Percentiles rank a stretch among this genome's conserved stretches.
Conservation (phyloP, 2,329 filamentous ascomycete species). For the Aplosporella prunicola region DNA sequence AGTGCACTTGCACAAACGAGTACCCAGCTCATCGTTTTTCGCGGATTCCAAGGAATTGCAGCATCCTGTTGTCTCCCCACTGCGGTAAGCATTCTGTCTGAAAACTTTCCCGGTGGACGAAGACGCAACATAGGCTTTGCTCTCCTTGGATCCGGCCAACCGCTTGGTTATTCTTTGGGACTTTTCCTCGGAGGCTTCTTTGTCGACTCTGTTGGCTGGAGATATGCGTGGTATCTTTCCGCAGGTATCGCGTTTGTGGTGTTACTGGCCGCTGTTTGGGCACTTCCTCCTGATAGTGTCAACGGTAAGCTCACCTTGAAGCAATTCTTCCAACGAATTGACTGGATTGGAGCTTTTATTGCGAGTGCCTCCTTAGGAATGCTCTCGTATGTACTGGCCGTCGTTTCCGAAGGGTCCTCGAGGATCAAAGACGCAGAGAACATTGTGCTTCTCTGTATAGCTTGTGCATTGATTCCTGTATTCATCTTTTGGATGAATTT, state of each 20-base stretch:
- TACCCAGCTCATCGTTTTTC: constrained; percentile 38
- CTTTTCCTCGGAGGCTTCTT: constrained; percentile 44
- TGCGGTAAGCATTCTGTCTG: constrained; percentile 41
- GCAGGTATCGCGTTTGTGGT: constrained; percentile 36
- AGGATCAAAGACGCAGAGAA: neutral
- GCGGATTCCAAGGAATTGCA: constrained; percentile 37
- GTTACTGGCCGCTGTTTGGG: constrained; percentile 30
- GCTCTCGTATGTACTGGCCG: constrained; percentile 1
- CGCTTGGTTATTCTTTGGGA: constrained; percentile 44
- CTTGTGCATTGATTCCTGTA: constrained; percentile 33
- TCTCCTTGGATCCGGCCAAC: constrained; percentile 41
- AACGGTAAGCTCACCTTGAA: neutral
- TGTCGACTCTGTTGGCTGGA: constrained; percentile 41
- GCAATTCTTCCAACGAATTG: neutral
- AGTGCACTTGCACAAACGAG: constrained; percentile 30
- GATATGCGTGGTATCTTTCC: constrained; percentile 42
- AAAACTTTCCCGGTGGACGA: constrained; percentile 36
- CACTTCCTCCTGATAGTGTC: neutral
- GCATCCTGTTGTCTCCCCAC: constrained; percentile 41
- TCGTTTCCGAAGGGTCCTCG: neutral
- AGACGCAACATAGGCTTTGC: constrained; percentile 44
- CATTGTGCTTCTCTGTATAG: constrained; percentile 33
- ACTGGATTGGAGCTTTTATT: neutral
- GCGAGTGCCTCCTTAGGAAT: neutral
- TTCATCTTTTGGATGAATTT: constrained; percentile 48